Evolutionary conservation across 345 rosid genomes (phyloP).

Genomic region (Salix arbutifolia): DNA sequence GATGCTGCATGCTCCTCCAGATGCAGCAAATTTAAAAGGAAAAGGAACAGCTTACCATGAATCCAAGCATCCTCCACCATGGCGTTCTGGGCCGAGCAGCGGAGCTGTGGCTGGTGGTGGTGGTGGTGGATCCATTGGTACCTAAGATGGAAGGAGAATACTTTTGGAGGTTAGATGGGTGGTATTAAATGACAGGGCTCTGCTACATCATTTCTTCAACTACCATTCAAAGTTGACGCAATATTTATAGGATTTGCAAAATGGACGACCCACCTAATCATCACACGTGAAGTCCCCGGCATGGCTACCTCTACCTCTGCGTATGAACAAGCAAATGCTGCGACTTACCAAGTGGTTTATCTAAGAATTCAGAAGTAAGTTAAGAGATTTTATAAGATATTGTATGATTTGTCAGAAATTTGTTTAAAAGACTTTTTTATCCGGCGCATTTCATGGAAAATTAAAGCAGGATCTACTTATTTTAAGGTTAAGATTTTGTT

Average conservation of each 20-base stretch:
- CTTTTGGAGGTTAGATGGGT: background rate
- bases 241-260: background rate
- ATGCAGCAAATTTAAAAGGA: background rate
- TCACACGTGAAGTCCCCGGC: background rate
- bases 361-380: background rate
- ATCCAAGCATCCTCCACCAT: conserved; percentile 35
- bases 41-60: conserved; percentile 32
- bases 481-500: too few species aligned
- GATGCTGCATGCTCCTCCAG: background rate
- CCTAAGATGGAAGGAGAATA: background rate
- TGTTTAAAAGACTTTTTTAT: too few species aligned
- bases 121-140: conserved; percentile 31
- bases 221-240: conserved; percentile 34
- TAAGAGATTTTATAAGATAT: too few species aligned
- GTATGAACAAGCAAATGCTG: background rate
- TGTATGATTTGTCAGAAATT: too few species aligned
- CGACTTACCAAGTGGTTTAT: background rate
- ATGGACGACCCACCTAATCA: background rate
- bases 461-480: too few species aligned
- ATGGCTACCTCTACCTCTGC: background rate
- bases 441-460: too few species aligned
- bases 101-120: conserved; percentile 31
- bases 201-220: conserved; percentile 17
- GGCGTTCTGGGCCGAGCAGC: conserved; percentile 29
- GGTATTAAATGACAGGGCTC: background rate